A percentile compares a stretch with the other conserved stretches of the same genome.
Evolutionary conservation across 768 basidiomycete species (phyloP).

Genomic region (Termitomyces sp.): DNA sequence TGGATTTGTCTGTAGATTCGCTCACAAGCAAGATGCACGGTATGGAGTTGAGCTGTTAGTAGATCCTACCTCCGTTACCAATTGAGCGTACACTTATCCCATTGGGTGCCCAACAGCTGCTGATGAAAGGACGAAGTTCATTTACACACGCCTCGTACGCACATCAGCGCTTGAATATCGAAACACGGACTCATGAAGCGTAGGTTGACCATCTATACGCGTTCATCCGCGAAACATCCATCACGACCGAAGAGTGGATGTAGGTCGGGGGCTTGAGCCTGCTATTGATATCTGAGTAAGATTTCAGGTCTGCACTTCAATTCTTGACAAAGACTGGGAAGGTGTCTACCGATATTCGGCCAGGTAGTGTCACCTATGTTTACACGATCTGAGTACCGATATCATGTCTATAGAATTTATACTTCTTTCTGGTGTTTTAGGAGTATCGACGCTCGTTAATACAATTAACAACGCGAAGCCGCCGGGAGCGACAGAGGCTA

Average conservation of each 20-base stretch:
- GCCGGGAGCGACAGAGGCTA: conserved; percentile 64
- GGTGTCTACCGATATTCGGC: conserved; percentile 64
- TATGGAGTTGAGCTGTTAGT: conserved; percentile 7
- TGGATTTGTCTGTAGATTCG: conserved; percentile 37
- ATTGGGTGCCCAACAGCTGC: conserved; percentile 19
- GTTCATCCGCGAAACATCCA: conserved; percentile 67
- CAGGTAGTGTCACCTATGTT: conserved; percentile 30
- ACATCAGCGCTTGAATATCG: conserved; percentile 1
- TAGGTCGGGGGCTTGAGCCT: conserved; percentile 17
- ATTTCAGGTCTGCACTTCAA: conserved; percentile 51
- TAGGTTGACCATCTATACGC: conserved; percentile 70
- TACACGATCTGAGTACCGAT: neutral
- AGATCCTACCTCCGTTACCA: neutral
- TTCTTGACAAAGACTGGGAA: conserved; percentile 78
- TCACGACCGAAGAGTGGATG: conserved; percentile 89
- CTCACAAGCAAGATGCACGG: conserved; percentile 27
- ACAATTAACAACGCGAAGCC: conserved; percentile 65
- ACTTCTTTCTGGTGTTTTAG: conserved; percentile 76
- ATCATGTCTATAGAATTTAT: conserved; percentile 61
- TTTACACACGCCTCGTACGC: conserved; percentile 39
- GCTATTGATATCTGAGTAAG: neutral
- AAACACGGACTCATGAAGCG: neutral
- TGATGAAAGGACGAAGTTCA: conserved; percentile 39
- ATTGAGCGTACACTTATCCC: neutral
- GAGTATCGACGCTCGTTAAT: conserved; percentile 77